A percentile compares a stretch with the other conserved stretches of the same genome.
phyloP scores from a whole-genome alignment of 2,329 filamentous ascomycete genomes.

The Aspergillus phoenicis region DNA sequence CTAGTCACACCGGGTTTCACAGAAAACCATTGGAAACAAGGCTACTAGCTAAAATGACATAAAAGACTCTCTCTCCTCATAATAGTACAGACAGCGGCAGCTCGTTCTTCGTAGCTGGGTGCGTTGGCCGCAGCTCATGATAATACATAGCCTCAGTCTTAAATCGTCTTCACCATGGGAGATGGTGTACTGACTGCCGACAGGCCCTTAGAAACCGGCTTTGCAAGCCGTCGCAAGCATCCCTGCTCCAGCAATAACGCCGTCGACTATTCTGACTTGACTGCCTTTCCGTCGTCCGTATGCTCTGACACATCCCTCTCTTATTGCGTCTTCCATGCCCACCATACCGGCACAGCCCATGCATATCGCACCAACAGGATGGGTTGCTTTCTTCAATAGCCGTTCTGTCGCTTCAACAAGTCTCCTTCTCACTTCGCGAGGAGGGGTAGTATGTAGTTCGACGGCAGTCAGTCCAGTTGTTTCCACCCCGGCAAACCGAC shows the following conservation, averaged over 20 bases:
- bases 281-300: constrained; percentile 62
- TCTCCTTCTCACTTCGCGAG: constrained; percentile 64
- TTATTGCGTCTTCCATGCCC: constrained; percentile 76
- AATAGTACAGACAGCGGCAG: not conserved
- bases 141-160: not conserved
- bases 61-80: not conserved
- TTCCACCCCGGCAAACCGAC: constrained; percentile 75
- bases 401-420: constrained; percentile 71
- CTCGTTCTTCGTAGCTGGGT: not conserved
- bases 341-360: constrained; percentile 92
- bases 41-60: not conserved
- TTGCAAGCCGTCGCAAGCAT: constrained; percentile 41
- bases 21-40: no score
- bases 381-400: constrained; percentile 56
- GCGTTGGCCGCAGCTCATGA: not conserved
- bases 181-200: not conserved
- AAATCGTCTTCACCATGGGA: not conserved
- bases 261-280: constrained; percentile 74
- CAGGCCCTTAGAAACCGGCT: constrained; percentile 33
- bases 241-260: constrained; percentile 49
- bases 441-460: constrained; percentile 72
- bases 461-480: constrained; percentile 79
- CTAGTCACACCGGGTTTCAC: not conserved
- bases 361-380: constrained; percentile 68
- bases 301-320: constrained; percentile 66